Conservation (phyloP, 164 flowering plant species). For the Vitis rupestris region DNA sequence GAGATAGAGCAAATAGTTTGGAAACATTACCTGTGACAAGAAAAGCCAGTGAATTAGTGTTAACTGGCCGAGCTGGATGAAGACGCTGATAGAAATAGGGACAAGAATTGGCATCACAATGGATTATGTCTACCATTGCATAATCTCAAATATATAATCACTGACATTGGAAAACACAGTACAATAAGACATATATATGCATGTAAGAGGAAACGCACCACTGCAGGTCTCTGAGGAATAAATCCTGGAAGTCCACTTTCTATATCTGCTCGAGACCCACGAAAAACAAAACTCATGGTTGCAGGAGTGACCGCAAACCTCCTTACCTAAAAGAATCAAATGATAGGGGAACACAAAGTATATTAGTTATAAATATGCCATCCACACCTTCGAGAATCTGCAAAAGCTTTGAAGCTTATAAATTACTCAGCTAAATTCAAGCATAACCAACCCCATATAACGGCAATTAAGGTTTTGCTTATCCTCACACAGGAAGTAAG, state of each 20-base stretch:
- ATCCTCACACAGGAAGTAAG: no score
- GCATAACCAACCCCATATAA: no score
- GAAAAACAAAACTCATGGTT: slow-evolving; percentile 77
- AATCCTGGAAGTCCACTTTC: slow-evolving; percentile 67
- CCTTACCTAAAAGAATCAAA: neutral
- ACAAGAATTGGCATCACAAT: slow-evolving; percentile 8
- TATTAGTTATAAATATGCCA: neutral
- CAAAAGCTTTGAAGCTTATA: neutral
- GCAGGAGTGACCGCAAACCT: neutral
- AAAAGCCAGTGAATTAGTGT: slow-evolving; percentile 78
- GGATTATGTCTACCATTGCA: neutral
- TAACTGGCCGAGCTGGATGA: slow-evolving; percentile 70
- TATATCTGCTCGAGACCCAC: slow-evolving; percentile 72
- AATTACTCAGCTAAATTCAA: no score
- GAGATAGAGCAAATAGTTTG: no score
- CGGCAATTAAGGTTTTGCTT: no score
- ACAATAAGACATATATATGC: neutral
- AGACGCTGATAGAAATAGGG: slow-evolving; percentile 53
- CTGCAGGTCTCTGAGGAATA: slow-evolving; percentile 58
- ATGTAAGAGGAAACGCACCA: slow-evolving; percentile 34
- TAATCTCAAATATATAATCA: neutral
- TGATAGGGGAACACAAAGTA: neutral
- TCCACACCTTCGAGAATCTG: slow-evolving; percentile 1
- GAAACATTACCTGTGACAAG: slow-evolving; percentile 73
- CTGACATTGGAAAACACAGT: neutral